These are phyloP conservation scores for Cyberlindnera sargentensis DNA, from an alignment of 805 yeast species.

Conservation along the genomic window DNA sequence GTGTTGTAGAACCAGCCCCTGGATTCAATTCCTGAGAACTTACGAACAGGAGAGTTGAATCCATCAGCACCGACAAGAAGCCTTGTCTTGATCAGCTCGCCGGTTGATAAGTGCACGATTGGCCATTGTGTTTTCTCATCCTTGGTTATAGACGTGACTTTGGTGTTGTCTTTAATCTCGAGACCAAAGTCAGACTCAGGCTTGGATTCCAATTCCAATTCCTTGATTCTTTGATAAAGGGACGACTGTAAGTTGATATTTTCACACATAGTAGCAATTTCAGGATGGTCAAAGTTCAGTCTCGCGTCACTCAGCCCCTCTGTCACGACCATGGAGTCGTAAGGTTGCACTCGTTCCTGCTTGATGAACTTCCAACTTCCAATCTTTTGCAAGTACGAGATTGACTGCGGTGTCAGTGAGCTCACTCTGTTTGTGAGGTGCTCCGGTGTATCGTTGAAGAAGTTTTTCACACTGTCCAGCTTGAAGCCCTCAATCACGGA, in stretches of 20 bases:
- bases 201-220: conserved; percentile 31
- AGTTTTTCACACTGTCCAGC: conserved; percentile 43
- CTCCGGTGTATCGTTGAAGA: conserved; percentile 31
- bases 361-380: conserved; percentile 72
- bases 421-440: conserved; percentile 73
- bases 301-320: conserved; percentile 72
- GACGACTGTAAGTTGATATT: conserved; percentile 78
- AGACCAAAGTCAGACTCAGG: conserved; percentile 21
- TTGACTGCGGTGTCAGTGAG: conserved; percentile 77
- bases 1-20: conserved; percentile 90
- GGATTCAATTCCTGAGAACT: conserved; percentile 71
- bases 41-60: conserved; percentile 85
- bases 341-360: conserved; percentile 67
- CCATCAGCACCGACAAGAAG: conserved; percentile 96
- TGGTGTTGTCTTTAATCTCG: conserved; percentile 55
- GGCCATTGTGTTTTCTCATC: conserved; percentile 63
- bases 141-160: conserved; percentile 49
- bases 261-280: conserved; percentile 82
- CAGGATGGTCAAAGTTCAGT: conserved; percentile 62
- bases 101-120: conserved; percentile 56
- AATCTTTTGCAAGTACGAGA: conserved; percentile 54
- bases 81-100: conserved; percentile 56
- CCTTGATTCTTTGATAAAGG: conserved; percentile 45
- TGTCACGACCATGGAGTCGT: conserved; percentile 77
- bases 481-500: conserved; percentile 70